phyloP scores from a whole-genome alignment of 2,329 filamentous ascomycete species.

The Aureobasidium sp. region DNA sequence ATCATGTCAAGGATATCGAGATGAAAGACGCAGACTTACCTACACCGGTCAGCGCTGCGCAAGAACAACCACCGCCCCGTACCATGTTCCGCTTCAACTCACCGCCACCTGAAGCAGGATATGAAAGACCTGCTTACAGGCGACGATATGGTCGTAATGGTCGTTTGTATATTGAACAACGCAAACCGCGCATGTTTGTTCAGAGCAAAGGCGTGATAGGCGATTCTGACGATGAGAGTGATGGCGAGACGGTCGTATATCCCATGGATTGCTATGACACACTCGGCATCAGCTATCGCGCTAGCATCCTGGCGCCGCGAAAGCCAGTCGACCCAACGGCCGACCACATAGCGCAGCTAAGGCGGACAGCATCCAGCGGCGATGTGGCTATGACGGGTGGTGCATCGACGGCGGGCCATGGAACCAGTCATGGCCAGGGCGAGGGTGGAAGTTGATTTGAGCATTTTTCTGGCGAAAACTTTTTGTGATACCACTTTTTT shows the following conservation, averaged over 20 bases:
- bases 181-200: slow-evolving; percentile 23
- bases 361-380: slow-evolving; percentile 10
- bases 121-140: slow-evolving; percentile 58
- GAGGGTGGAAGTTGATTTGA: slow-evolving; percentile 5
- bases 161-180: slow-evolving; percentile 74
- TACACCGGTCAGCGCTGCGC: slow-evolving; percentile 20
- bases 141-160: slow-evolving; percentile 78
- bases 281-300: slow-evolving; percentile 50
- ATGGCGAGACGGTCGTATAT: slow-evolving; percentile 68
- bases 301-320: slow-evolving; percentile 37
- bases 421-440: slow-evolving; percentile 1
- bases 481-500: slow-evolving; percentile 13
- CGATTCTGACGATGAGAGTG: slow-evolving; percentile 82
- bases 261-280: slow-evolving; percentile 63
- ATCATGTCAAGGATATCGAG: slow-evolving; percentile 33
- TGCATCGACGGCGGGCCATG: slow-evolving; percentile 16
- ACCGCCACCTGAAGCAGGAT: slow-evolving; percentile 16
- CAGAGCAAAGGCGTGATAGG: slow-evolving; percentile 42
- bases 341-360: slow-evolving; percentile 9
- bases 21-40: slow-evolving; percentile 26
- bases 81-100: slow-evolving; percentile 19
- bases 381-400: slow-evolving; percentile 17
- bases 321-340: slow-evolving; percentile 11
- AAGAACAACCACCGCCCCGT: slow-evolving; percentile 22
- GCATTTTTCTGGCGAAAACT: slow-evolving; percentile 13